These are phyloP conservation scores for Rhodamnia rubescens DNA, from an alignment of 345 rosid species.

Conservation along the genomic window DNA sequence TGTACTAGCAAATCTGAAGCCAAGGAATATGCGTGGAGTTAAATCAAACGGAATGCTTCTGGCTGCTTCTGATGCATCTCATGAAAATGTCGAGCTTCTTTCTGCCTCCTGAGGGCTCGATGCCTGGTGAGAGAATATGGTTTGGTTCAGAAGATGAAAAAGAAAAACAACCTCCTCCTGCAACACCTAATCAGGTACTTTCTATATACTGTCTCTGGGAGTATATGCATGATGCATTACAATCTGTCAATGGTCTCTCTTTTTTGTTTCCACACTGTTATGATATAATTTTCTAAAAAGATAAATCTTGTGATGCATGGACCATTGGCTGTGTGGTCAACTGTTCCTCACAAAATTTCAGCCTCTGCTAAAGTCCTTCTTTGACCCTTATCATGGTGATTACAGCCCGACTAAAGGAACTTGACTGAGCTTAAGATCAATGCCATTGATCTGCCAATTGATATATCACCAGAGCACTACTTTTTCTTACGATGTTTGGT, in stretches of 20 bases:
- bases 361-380: neutral
- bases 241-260: neutral
- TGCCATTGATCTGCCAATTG: neutral
- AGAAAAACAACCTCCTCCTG: conserved; percentile 43
- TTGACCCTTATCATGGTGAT: neutral
- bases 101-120: conserved; percentile 60
- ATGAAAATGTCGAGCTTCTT: conserved; percentile 74
- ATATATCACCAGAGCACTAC: neutral
- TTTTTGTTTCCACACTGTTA: neutral
- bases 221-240: neutral
- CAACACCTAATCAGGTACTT: conserved; percentile 67
- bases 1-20: conserved; percentile 79
- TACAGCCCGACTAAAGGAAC: neutral
- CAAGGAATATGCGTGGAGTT: conserved; percentile 93
- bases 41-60: conserved; percentile 87
- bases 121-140: conserved; percentile 83
- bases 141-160: conserved; percentile 56
- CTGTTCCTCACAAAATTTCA: neutral
- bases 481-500: neutral
- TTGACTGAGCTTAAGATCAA: neutral
- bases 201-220: neutral
- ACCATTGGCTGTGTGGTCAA: neutral
- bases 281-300: neutral
- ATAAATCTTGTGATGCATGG: neutral
- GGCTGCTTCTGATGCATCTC: conserved; percentile 77